These are phyloP conservation scores for Colletotrichum magnum DNA, from an alignment of 2,329 filamentous ascomycete species.

Conservation along the genomic window DNA sequence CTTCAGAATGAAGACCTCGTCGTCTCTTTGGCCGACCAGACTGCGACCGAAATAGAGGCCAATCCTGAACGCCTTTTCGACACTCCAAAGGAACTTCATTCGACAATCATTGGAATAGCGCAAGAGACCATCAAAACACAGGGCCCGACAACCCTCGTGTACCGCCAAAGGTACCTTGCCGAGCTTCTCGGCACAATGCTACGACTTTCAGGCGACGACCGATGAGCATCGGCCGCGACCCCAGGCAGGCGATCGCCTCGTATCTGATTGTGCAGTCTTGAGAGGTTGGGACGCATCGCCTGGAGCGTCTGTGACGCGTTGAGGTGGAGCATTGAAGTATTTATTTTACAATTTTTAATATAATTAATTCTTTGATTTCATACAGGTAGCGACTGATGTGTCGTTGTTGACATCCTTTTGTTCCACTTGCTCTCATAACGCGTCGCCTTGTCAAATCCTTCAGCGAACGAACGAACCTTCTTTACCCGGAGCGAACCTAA, in stretches of 20 bases:
- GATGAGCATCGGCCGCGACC: neutral
- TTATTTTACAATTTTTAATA: constrained; percentile 1
- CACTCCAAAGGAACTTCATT: constrained; percentile 10
- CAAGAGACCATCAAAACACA: neutral
- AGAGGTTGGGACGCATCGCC: too few species aligned
- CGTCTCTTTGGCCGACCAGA: neutral
- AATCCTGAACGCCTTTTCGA: neutral
- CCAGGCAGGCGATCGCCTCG: too few species aligned
- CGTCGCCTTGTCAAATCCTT: too few species aligned
- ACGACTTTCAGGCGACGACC: neutral
- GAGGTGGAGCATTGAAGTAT: neutral
- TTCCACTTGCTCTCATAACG: too few species aligned
- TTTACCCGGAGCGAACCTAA: too few species aligned
- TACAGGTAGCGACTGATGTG: neutral
- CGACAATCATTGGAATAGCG: neutral
- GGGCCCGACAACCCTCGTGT: neutral
- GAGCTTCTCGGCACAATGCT: neutral
- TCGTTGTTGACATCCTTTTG: neutral
- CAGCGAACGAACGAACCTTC: too few species aligned
- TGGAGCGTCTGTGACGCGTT: too few species aligned
- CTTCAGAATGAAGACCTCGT: neutral
- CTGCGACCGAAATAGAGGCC: neutral
- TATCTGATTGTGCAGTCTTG: too few species aligned
- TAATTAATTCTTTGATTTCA: neutral
- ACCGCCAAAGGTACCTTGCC: constrained; percentile 9